These are phyloP conservation scores for Wickerhamomyces queroliae DNA, from an alignment of 805 yeast genomes.

Conservation along the genomic window DNA sequence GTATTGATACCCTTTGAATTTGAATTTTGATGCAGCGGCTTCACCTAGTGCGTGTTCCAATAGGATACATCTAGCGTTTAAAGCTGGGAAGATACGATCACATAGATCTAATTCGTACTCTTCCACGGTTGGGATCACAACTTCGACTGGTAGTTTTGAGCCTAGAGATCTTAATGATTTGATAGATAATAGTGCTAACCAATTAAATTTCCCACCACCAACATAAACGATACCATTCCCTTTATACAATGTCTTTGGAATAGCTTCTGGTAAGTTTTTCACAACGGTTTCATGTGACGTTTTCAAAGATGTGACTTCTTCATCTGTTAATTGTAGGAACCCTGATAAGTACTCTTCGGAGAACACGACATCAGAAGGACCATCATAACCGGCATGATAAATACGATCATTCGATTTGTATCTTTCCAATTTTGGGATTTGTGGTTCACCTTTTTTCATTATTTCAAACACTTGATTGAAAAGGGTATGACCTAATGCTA, in stretches of 20 bases:
- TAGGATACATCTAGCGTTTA: slow-evolving; percentile 62
- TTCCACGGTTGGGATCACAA: slow-evolving; percentile 54
- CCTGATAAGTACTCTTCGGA: slow-evolving; percentile 47
- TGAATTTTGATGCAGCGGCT: slow-evolving; percentile 41
- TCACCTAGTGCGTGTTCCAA: slow-evolving; percentile 58
- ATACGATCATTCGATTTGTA: slow-evolving; percentile 43
- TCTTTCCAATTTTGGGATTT: slow-evolving; percentile 32
- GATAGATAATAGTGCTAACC: slow-evolving; percentile 47
- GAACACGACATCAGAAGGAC: slow-evolving; percentile 32
- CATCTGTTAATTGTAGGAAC: slow-evolving; percentile 39
- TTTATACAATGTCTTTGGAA: slow-evolving; percentile 38
- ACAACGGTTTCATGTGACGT: slow-evolving; percentile 43
- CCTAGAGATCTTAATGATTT: slow-evolving; percentile 44
- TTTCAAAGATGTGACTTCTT: slow-evolving; percentile 38
- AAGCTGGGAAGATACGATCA: slow-evolving; percentile 49
- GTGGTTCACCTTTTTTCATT: slow-evolving; percentile 39
- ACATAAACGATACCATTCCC: slow-evolving; percentile 60
- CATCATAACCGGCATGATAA: slow-evolving; percentile 49
- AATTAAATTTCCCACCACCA: slow-evolving; percentile 56
- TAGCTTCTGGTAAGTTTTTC: slow-evolving; percentile 39
- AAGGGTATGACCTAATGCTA: slow-evolving; percentile 34
- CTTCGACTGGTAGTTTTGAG: slow-evolving; percentile 59
- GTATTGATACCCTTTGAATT: slow-evolving; percentile 57
- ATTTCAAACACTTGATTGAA: slow-evolving; percentile 37
- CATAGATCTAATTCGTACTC: slow-evolving; percentile 71